These are phyloP conservation scores for Sphaerulina vaccinii DNA, from an alignment of 2,329 filamentous ascomycete genomes.

Conservation along the genomic window DNA sequence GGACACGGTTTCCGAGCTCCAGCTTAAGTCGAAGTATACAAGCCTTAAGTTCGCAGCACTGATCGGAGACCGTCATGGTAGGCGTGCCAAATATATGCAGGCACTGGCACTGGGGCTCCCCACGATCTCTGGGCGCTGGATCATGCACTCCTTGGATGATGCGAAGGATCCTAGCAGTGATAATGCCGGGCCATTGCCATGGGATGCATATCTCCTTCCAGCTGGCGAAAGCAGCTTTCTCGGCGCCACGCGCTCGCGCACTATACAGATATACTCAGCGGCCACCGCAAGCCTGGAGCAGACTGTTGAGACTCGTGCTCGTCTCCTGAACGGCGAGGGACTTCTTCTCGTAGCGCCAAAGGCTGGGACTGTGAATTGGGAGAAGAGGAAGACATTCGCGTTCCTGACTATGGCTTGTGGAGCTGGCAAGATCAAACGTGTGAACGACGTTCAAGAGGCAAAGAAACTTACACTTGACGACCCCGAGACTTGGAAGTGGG, in stretches of 20 bases:
- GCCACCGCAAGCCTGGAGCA: conserved; percentile 57
- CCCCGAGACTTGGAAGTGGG: conserved; percentile 64
- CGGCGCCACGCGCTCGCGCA: conserved; percentile 72
- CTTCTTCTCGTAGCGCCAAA: conserved; percentile 68
- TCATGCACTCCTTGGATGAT: conserved; percentile 64
- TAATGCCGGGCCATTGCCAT: conserved; percentile 63
- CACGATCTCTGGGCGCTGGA: conserved; percentile 79
- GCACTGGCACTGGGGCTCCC: conserved; percentile 86
- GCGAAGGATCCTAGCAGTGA: conserved; percentile 19
- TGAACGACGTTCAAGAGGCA: conserved; percentile 65
- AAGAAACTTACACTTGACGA: conserved; percentile 57
- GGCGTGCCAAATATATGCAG: conserved; percentile 90
- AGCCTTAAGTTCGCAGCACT: conserved; percentile 75
- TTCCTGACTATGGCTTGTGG: conserved; percentile 80
- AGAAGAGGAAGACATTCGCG: conserved; percentile 68
- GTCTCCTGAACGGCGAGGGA: conserved; percentile 55
- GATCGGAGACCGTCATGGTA: conserved; percentile 80
- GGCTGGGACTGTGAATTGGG: conserved; percentile 54
- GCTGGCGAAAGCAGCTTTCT: conserved; percentile 78
- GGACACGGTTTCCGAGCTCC: conserved; percentile 26
- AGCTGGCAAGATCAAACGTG: conserved; percentile 64
- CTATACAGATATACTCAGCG: conserved; percentile 60
- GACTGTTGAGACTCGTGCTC: conserved; percentile 52
- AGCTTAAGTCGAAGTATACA: conserved; percentile 53
- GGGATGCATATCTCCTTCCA: conserved; percentile 79